A percentile compares a stretch with the other conserved stretches of the same genome.
Evolutionary conservation across 192 early-diverging fungal genomes (phyloP).

Genomic region (Gryganskiella cystojenkinii): DNA sequence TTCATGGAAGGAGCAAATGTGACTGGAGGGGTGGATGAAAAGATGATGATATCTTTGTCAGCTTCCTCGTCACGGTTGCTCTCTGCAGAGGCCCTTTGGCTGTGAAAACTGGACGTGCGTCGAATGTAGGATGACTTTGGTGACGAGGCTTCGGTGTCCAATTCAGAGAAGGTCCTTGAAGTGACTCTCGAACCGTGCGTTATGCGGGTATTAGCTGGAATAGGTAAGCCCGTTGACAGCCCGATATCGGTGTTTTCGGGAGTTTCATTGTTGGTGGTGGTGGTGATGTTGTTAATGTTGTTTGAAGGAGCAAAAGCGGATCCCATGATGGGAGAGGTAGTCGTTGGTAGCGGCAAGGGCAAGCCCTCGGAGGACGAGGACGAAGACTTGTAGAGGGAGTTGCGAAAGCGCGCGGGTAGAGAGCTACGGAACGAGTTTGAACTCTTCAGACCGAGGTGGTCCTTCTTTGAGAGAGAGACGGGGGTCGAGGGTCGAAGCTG

Average conservation of each 20-base stretch:
- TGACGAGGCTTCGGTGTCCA: neutral
- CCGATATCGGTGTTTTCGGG: neutral
- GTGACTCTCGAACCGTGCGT: no score
- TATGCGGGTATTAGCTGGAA: no score
- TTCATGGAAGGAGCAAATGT: constrained; percentile 30
- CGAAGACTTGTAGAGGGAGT: constrained; percentile 13
- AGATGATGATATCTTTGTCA: constrained; percentile 50
- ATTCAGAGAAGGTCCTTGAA: neutral
- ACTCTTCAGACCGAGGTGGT: constrained; percentile 6
- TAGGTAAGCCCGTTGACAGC: no score
- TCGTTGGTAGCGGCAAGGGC: constrained; percentile 19
- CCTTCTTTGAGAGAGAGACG: constrained; percentile 1
- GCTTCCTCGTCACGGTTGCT: constrained; percentile 5
- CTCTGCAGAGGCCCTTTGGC: constrained; percentile 14
- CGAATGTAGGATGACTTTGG: constrained; percentile 31
- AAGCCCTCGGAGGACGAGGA: constrained; percentile 32
- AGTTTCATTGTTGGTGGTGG: neutral
- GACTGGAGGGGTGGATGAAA: constrained; percentile 44
- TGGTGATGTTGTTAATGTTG: neutral
- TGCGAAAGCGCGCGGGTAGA: constrained; percentile 32
- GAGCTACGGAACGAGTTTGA: constrained; percentile 24
- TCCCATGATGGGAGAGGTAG: neutral
- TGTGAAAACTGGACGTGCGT: constrained; percentile 44
- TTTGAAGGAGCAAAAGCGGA: neutral
- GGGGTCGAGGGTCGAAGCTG: constrained; percentile 1